These are phyloP conservation scores for Vishniacozyma victoriae DNA, from an alignment of 768 basidiomycete species.

Conservation along the genomic window DNA sequence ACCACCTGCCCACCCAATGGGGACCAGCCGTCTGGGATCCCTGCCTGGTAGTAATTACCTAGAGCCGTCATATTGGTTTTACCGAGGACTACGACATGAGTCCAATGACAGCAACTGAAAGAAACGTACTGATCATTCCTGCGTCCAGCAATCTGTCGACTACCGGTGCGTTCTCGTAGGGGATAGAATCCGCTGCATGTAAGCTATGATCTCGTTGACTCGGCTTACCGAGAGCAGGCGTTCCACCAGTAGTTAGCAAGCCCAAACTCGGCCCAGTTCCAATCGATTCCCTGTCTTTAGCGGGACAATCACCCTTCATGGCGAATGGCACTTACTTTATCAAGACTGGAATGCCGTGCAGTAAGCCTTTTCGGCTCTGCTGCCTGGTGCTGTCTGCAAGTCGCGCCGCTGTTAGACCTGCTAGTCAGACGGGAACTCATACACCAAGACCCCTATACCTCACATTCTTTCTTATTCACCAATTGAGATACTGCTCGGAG, in stretches of 20 bases:
- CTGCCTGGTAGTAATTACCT: background rate
- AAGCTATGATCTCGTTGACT: background rate
- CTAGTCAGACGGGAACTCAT: too few species aligned
- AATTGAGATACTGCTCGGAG: too few species aligned
- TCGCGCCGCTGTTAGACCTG: too few species aligned
- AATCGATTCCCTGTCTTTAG: constrained; percentile 1
- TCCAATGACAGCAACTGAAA: background rate
- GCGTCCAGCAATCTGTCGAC: background rate
- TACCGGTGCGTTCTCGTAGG: background rate
- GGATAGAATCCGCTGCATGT: background rate
- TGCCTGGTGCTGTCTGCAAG: too few species aligned
- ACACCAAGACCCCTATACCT: too few species aligned
- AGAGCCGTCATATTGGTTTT: constrained; percentile 1
- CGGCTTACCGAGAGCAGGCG: background rate
- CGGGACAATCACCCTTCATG: background rate
- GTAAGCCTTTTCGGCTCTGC: too few species aligned
- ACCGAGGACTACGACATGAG: constrained; percentile 1
- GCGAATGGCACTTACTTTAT: background rate
- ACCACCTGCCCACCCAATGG: background rate
- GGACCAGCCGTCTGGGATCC: background rate
- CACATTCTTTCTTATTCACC: too few species aligned
- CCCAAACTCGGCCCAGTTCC: background rate
- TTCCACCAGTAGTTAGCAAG: background rate
- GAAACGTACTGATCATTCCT: constrained; percentile 1
- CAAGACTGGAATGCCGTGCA: background rate